Evolutionary conservation across 305 asterid species (phyloP).

Genomic region (Euphrasia arctica): DNA sequence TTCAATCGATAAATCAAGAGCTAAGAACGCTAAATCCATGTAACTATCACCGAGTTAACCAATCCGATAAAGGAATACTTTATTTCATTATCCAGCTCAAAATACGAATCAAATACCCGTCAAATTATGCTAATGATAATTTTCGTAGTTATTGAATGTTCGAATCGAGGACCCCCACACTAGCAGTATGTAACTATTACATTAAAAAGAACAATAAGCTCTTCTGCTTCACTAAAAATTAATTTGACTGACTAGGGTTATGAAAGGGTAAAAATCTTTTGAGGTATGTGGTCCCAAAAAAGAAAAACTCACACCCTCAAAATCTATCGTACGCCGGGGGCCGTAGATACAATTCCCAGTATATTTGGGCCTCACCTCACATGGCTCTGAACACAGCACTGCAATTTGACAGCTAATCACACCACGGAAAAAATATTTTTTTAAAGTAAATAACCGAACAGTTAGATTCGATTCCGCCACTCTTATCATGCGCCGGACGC

Average conservation of each 20-base stretch:
- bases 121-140: neutral
- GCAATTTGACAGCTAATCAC: slow-evolving; percentile 34
- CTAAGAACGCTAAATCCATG: neutral
- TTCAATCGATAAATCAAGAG: neutral
- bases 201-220: no score
- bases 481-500: slow-evolving; percentile 41
- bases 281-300: slow-evolving; percentile 36
- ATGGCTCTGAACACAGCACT: slow-evolving; percentile 36
- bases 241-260: slow-evolving; percentile 24
- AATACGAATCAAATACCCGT: no score
- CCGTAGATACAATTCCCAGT: slow-evolving; percentile 21
- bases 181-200: no score
- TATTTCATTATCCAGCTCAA: no score
- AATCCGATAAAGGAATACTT: neutral
- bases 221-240: neutral
- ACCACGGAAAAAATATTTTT: neutral
- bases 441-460: slow-evolving; percentile 4
- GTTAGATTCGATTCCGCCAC: slow-evolving; percentile 30
- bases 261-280: slow-evolving; percentile 39
- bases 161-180: no score
- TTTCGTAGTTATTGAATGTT: no score
- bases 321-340: slow-evolving; percentile 39
- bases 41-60: neutral
- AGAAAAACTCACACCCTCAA: slow-evolving; percentile 33
- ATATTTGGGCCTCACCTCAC: slow-evolving; percentile 32